A percentile compares a stretch with the other conserved stretches of the same genome.
These are phyloP conservation scores for Phytophthora aleatoria DNA, from an alignment of 352 stramenopile genomes.

Conservation along the genomic window DNA sequence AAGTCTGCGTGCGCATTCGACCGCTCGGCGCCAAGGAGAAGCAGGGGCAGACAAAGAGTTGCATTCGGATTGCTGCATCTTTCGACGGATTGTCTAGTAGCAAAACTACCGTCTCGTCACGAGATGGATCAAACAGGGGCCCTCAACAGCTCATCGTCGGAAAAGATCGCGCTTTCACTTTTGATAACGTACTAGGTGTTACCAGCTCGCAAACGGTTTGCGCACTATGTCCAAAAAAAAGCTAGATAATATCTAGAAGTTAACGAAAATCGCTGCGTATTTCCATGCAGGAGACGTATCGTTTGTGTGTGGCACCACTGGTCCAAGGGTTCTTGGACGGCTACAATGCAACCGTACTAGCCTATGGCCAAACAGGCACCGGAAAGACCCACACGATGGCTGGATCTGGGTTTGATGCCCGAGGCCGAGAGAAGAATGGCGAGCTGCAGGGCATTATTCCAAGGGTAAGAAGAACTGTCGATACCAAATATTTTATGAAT, in stretches of 20 bases:
- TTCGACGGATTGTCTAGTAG: conserved; percentile 48
- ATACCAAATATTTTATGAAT: conserved; percentile 1
- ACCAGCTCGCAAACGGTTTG: conserved; percentile 69
- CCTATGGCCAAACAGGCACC: conserved; percentile 88
- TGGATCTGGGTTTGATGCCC: conserved; percentile 53
- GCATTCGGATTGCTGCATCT: conserved; percentile 63
- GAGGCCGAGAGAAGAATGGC: conserved; percentile 57
- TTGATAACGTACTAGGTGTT: conserved; percentile 86
- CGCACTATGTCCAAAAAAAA: neutral
- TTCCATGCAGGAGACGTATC: conserved; percentile 63
- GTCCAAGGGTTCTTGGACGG: conserved; percentile 82
- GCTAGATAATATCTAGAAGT: neutral
- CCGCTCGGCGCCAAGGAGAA: conserved; percentile 70
- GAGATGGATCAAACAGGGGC: conserved; percentile 11
- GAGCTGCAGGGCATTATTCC: conserved; percentile 87
- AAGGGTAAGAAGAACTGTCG: conserved; percentile 45
- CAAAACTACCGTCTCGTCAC: conserved; percentile 17
- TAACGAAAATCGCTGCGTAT: neutral
- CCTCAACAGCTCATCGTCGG: conserved; percentile 82
- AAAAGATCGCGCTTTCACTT: conserved; percentile 89
- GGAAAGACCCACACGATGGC: conserved; percentile 97
- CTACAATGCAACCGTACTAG: conserved; percentile 85
- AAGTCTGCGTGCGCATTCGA: conserved; percentile 79
- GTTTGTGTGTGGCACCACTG: conserved; percentile 63
- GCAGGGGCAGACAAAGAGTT: conserved; percentile 76